Percentiles rank a stretch among this genome's conserved stretches.
These are phyloP conservation scores for Fusarium tricinctum DNA, from an alignment of 2,329 filamentous ascomycete genomes.

Conservation along the genomic window DNA sequence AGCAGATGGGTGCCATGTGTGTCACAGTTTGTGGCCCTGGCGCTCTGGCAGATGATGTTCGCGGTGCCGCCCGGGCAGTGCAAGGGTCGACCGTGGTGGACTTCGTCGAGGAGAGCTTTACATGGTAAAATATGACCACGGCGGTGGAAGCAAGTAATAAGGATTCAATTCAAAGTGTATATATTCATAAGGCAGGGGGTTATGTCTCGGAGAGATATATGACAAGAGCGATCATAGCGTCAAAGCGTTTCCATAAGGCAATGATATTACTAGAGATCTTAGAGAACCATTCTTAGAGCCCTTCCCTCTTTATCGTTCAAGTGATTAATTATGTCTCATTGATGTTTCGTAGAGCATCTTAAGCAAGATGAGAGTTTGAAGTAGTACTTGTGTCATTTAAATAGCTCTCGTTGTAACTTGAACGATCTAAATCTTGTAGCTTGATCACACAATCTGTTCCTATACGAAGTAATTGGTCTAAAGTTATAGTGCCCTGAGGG, in stretches of 20 bases:
- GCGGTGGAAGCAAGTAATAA: constrained; percentile 21
- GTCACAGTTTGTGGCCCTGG: constrained; percentile 86
- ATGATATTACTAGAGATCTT: constrained; percentile 30
- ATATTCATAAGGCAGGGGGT: constrained; percentile 46
- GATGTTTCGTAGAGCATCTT: background rate
- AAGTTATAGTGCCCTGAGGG: too few species aligned
- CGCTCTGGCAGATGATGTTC: constrained; percentile 80
- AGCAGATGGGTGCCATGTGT: constrained; percentile 88
- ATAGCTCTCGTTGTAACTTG: too few species aligned
- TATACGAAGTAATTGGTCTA: too few species aligned
- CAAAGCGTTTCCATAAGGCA: constrained; percentile 37
- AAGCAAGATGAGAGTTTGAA: too few species aligned
- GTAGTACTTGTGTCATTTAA: too few species aligned
- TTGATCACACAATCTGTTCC: too few species aligned
- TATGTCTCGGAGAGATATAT: constrained; percentile 37
- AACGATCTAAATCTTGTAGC: too few species aligned
- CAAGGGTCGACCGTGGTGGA: constrained; percentile 76
- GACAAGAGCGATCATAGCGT: constrained; percentile 34
- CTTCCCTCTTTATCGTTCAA: background rate
- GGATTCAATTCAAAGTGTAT: constrained; percentile 49
- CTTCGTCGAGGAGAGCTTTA: constrained; percentile 84
- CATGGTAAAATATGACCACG: constrained; percentile 61
- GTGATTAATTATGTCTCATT: background rate
- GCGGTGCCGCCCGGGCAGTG: constrained; percentile 74
- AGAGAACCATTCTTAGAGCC: background rate